Evolutionary conservation across 805 yeast species (phyloP).

Genomic region (Candida anglica): DNA sequence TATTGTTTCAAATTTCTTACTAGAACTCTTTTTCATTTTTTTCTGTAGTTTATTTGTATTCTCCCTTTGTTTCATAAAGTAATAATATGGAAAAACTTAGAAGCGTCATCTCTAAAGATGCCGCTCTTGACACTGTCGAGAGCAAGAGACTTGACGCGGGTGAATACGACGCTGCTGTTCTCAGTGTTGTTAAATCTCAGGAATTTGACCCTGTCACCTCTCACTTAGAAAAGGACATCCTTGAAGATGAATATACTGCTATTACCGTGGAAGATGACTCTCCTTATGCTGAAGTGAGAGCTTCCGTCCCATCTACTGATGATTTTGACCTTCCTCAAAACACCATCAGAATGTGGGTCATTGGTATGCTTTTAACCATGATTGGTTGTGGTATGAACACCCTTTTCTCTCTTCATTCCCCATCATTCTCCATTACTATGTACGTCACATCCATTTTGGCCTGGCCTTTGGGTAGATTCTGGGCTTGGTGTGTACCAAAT

Average conservation of each 20-base stretch:
- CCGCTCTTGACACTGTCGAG: background rate
- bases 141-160: slow-evolving; percentile 1
- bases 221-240: slow-evolving; percentile 15
- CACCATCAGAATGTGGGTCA: slow-evolving; percentile 53
- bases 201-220: slow-evolving; percentile 33
- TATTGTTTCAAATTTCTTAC: no score
- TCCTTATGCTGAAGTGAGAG: slow-evolving; percentile 67
- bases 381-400: slow-evolving; percentile 58
- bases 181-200: slow-evolving; percentile 19
- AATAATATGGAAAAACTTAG: slow-evolving; percentile 4
- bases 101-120: background rate
- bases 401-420: slow-evolving; percentile 55
- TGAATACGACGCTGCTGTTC: slow-evolving; percentile 1
- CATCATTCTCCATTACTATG: slow-evolving; percentile 47
- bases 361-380: slow-evolving; percentile 47
- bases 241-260: slow-evolving; percentile 36
- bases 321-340: slow-evolving; percentile 47
- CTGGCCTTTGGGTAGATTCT: slow-evolving; percentile 54
- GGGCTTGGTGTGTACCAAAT: slow-evolving; percentile 27
- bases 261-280: slow-evolving; percentile 40
- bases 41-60: no score
- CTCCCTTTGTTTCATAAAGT: no score
- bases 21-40: no score
- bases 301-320: slow-evolving; percentile 52
- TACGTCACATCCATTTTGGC: slow-evolving; percentile 58